Evolutionary conservation across 1,139 yeast species (phyloP).

Genomic region (Blastobotrys illinoisensis): DNA sequence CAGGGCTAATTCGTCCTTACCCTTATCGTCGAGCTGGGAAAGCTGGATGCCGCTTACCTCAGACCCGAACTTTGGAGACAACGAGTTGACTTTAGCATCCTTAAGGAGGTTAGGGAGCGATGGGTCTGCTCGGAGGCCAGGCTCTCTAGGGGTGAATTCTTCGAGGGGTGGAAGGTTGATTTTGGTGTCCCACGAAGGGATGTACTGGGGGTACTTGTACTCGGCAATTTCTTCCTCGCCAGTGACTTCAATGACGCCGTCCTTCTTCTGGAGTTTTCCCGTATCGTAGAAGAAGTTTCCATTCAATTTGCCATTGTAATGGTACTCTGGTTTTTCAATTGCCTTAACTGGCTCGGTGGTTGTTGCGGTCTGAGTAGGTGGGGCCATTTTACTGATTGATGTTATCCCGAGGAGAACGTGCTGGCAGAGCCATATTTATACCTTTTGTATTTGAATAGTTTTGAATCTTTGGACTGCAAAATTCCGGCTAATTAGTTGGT

Average conservation of each 20-base stretch:
- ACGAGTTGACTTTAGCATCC: constrained; percentile 16
- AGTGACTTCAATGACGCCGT: constrained; percentile 3
- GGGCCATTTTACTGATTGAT: not conserved
- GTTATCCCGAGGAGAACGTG: too few relatives aligned
- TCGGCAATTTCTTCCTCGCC: constrained; percentile 3
- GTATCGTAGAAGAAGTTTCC: not conserved
- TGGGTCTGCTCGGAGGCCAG: constrained; percentile 34
- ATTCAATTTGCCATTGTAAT: not conserved
- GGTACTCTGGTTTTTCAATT: not conserved
- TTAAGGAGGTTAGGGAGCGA: constrained; percentile 20
- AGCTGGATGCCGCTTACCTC: constrained; percentile 56
- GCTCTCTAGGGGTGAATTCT: constrained; percentile 34
- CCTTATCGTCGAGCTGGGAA: constrained; percentile 45
- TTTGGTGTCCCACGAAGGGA: constrained; percentile 5
- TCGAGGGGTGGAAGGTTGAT: constrained; percentile 35
- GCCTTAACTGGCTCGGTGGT: not conserved
- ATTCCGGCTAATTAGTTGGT: not conserved
- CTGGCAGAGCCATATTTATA: not conserved
- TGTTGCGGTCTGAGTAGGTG: not conserved
- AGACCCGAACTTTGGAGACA: constrained; percentile 58
- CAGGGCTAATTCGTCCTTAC: constrained; percentile 59
- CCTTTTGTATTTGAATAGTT: not conserved
- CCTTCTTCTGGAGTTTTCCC: not conserved
- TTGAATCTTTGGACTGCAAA: not conserved
- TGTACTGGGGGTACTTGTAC: constrained; percentile 3